phyloP scores from a whole-genome alignment of 768 basidiomycete species.

The Hypholoma fasciculare region DNA sequence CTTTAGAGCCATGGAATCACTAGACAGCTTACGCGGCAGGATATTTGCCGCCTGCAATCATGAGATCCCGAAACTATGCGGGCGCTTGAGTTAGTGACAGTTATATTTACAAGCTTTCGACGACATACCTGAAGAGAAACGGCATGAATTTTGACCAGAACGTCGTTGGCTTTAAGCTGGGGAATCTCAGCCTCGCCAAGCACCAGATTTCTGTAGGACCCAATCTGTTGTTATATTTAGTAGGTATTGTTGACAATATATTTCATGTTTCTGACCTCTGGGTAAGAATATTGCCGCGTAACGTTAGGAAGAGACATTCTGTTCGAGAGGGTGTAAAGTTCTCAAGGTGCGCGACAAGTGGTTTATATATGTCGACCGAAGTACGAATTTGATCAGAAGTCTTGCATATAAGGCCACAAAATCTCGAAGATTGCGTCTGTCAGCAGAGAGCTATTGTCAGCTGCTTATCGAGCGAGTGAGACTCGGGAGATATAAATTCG shows the following conservation, averaged over 20 bases:
- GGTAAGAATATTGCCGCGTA: constrained; percentile 20
- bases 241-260: neutral
- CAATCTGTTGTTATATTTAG: constrained; percentile 9
- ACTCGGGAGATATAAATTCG: no score
- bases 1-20: neutral
- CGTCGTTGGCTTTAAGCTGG: constrained; percentile 44
- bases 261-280: constrained; percentile 12
- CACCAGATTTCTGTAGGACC: constrained; percentile 21
- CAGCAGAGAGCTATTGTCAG: no score
- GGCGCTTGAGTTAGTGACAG: neutral
- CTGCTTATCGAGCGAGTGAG: no score
- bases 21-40: constrained; percentile 24
- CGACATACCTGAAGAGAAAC: constrained; percentile 54
- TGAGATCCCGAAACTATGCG: constrained; percentile 49
- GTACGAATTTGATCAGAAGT: no score
- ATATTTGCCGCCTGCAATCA: constrained; percentile 43
- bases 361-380: neutral
- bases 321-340: neutral
- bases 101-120: neutral
- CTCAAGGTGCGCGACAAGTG: neutral
- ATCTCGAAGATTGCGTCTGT: no score
- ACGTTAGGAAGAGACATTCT: constrained; percentile 10
- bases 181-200: constrained; percentile 26
- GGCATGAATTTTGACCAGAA: constrained; percentile 56
- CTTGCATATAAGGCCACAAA: no score